Evolutionary conservation across 306 rosid genomes (phyloP).

Genomic region (Quercus mongolica): DNA sequence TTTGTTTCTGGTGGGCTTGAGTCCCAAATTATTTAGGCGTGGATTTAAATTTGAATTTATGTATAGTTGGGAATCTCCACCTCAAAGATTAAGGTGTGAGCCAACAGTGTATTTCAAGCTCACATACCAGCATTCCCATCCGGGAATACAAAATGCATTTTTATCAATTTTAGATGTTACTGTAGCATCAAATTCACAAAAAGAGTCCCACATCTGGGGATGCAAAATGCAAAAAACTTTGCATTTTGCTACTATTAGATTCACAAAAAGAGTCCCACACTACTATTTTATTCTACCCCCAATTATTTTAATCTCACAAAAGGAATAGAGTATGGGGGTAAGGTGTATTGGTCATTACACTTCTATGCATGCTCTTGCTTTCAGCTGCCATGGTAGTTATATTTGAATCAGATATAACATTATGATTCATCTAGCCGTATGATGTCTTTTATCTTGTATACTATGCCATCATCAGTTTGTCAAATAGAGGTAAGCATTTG

Average conservation of each 20-base stretch:
- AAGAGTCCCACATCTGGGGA: too few relatives aligned
- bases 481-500: not conserved
- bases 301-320: too few relatives aligned
- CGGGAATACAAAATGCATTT: too few relatives aligned
- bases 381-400: not conserved
- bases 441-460: not conserved
- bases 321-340: too few relatives aligned
- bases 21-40: not conserved
- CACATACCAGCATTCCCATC: not conserved
- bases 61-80: not conserved
- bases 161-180: too few relatives aligned
- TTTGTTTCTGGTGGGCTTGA: not conserved
- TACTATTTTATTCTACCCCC: too few relatives aligned
- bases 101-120: not conserved
- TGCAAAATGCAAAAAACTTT: too few relatives aligned
- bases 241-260: too few relatives aligned
- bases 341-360: not conserved
- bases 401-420: not conserved
- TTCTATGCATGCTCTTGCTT: not conserved
- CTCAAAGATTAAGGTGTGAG: not conserved
- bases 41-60: not conserved
- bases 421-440: not conserved
- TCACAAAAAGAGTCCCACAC: too few relatives aligned
- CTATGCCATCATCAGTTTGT: not conserved
- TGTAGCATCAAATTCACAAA: too few relatives aligned